phyloP scores from a whole-genome alignment of 2,329 filamentous ascomycete species.

The Zymoseptoria ardabiliae region DNA sequence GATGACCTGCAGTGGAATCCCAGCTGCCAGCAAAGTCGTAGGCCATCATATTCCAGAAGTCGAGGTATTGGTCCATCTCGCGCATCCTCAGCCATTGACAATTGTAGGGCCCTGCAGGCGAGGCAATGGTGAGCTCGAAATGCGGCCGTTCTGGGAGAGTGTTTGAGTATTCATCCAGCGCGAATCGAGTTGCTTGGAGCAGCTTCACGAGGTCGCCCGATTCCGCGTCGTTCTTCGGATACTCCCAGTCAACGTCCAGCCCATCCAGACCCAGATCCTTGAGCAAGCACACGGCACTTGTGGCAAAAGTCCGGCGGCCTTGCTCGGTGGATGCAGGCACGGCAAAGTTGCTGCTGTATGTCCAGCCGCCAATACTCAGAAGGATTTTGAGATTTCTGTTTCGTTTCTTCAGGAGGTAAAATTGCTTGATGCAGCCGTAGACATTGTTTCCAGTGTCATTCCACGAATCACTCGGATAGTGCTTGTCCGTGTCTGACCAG shows the following conservation, averaged over 20 bases:
- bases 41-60: slow-evolving; percentile 47
- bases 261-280: slow-evolving; percentile 67
- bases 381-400: slow-evolving; percentile 72
- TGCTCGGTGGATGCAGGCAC: slow-evolving; percentile 55
- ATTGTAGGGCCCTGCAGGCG: slow-evolving; percentile 38
- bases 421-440: slow-evolving; percentile 71
- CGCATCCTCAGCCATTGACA: slow-evolving; percentile 35
- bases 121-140: slow-evolving; percentile 40
- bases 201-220: slow-evolving; percentile 35
- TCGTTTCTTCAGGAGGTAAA: slow-evolving; percentile 67
- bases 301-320: slow-evolving; percentile 60
- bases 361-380: slow-evolving; percentile 78
- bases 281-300: slow-evolving; percentile 65
- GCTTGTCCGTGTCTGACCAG: slow-evolving; percentile 63
- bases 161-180: slow-evolving; percentile 35
- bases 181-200: slow-evolving; percentile 32
- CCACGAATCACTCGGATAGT: slow-evolving; percentile 61
- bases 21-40: slow-evolving; percentile 65
- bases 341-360: slow-evolving; percentile 70
- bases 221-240: slow-evolving; percentile 36
- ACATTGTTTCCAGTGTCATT: slow-evolving; percentile 59
- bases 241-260: slow-evolving; percentile 45
- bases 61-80: slow-evolving; percentile 36
- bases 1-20: slow-evolving; percentile 65
- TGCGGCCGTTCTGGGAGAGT: slow-evolving; percentile 30